phyloP scores from a whole-genome alignment of 129 eudicot species.

The Escallonia herrerae region DNA sequence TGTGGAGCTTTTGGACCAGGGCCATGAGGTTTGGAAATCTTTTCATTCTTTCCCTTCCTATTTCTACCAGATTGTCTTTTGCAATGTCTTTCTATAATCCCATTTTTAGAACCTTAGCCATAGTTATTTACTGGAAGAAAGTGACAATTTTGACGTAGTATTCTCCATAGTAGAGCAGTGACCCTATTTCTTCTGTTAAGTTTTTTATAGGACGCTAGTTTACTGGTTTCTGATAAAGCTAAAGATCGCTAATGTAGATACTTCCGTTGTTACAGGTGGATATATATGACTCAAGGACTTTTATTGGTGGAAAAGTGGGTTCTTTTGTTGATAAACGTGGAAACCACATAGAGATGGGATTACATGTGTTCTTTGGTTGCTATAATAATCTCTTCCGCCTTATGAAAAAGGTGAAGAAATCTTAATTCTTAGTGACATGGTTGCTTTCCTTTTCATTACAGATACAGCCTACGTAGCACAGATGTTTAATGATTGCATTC shows the following conservation, averaged over 20 bases:
- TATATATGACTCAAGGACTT: constrained; percentile 86
- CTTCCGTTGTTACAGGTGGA: constrained; percentile 59
- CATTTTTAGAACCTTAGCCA: too few relatives aligned
- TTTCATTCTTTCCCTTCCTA: constrained; percentile 2
- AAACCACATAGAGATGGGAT: constrained; percentile 97
- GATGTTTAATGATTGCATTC: too few relatives aligned
- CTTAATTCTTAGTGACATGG: neutral
- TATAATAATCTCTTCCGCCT: constrained; percentile 94
- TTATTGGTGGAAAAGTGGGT: constrained; percentile 98
- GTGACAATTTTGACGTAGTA: too few relatives aligned
- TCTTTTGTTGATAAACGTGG: constrained; percentile 89
- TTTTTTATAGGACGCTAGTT: neutral
- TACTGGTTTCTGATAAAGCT: neutral
- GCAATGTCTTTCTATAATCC: neutral
- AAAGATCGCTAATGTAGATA: neutral
- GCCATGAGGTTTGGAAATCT: constrained; percentile 64
- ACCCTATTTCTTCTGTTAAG: neutral
- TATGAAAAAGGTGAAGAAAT: constrained; percentile 68
- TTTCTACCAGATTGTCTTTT: constrained; percentile 1
- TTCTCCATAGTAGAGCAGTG: neutral
- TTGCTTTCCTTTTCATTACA: too few relatives aligned
- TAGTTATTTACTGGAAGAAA: too few relatives aligned
- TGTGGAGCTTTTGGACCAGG: constrained; percentile 96
- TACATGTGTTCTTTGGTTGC: constrained; percentile 98
- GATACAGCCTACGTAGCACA: neutral